Base-by-base conservation (phyloP, 2,329 filamentous ascomycete genomes). In the Diaporthe vexans region DNA sequence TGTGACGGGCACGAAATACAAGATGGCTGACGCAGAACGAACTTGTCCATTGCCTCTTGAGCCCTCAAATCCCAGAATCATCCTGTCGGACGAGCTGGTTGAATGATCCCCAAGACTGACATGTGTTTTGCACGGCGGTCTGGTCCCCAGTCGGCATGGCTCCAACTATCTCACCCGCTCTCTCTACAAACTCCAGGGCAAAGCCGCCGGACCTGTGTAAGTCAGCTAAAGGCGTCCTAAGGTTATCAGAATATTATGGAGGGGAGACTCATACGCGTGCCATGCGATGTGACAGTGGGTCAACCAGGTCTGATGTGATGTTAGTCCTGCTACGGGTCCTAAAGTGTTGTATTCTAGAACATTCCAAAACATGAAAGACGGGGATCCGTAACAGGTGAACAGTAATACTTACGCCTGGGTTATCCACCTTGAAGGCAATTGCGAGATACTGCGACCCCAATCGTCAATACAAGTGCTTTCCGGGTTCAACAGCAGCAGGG, bases 131-230 rank as follows among this genome's bases (percentile, higher is more conserved):
- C 35, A 82, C 72, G 10, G 70, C 63, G 19, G 19, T 52, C 54
- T 57, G 24, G 13, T 72, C 72, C 1, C 21, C 29, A 21, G 73
- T 57, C 29, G 71, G 56, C 8, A 77, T 35, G 9, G 48, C 67
- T 1, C 51, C 40, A 4, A 52, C 19, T 33, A 81, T 79, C 58
- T 79, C 76, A 15, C 59, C 56, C 63, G 77, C 67, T 13, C 77
- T 69, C 70, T 84, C 83, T 5, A 84, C 80, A 24, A 84, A 81
- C 70, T 84, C 81, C 72, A 84, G 76, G 1, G 81, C 80, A 19
- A 84, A 78, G 1, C 83, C 83, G 37, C 82, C 77, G 15, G 79
- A 29, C 29, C 29, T 29, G 29, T 29, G 29, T 29, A 29, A 29
- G 29, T 29, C 29, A 29, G 29, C 29, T 29, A 29, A 29, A 29